phyloP scores from a whole-genome alignment of 2,329 filamentous ascomycete species.

The Diaporthe sp. region DNA sequence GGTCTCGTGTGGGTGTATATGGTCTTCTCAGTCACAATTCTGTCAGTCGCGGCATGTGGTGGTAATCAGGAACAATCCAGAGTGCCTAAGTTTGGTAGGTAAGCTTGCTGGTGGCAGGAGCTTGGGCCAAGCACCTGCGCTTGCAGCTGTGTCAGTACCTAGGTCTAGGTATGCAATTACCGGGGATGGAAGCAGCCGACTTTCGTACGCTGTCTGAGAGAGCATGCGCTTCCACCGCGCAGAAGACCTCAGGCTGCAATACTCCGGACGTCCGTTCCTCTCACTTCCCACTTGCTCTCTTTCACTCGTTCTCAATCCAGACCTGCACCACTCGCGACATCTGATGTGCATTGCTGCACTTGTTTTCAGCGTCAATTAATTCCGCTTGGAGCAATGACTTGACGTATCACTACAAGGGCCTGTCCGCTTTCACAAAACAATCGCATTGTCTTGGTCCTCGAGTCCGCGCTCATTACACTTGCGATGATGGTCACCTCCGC shows the following conservation, averaged over 20 bases:
- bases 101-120: slow-evolving; percentile 26
- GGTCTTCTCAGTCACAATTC: not conserved
- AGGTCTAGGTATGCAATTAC: slow-evolving; percentile 30
- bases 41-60: slow-evolving; percentile 1
- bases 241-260: not conserved
- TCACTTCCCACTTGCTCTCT: not conserved
- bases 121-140: slow-evolving; percentile 33
- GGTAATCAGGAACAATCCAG: not conserved
- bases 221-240: not conserved
- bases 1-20: not conserved
- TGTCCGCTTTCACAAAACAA: slow-evolving; percentile 23
- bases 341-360: too few relatives aligned
- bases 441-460: slow-evolving; percentile 37
- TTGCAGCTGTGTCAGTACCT: not conserved
- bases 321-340: not conserved
- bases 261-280: not conserved
- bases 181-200: not conserved
- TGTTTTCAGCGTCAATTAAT: not conserved
- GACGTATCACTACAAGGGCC: not conserved
- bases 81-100: not conserved
- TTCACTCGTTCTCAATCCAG: not conserved
- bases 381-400: not conserved
- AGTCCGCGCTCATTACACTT: slow-evolving; percentile 13
- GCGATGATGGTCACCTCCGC: not conserved
- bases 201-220: not conserved